Percentiles rank a stretch among this genome's conserved stretches.
These are phyloP conservation scores for Penicillium cataractarum DNA, from an alignment of 495 filamentous ascomycete genomes.

Conservation along the genomic window DNA sequence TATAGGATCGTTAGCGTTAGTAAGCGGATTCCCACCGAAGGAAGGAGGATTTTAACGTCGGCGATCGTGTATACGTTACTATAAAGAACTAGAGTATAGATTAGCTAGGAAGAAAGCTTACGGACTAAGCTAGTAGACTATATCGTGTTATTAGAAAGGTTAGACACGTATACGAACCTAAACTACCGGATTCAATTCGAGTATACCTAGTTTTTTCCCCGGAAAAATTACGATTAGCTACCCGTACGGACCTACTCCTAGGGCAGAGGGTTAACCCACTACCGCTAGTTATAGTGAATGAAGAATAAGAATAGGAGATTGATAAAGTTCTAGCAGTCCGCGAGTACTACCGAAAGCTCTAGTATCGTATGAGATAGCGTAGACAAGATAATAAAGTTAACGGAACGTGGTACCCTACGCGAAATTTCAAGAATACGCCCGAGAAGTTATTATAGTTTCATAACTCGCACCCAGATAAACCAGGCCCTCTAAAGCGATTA, in stretches of 20 bases:
- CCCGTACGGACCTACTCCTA: not conserved
- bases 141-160: not conserved
- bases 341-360: too few relatives aligned
- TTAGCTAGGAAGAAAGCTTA: not conserved
- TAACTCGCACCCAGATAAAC: too few relatives aligned
- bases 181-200: not conserved
- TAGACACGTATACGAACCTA: not conserved
- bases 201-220: conserved; percentile 18
- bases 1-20: not conserved
- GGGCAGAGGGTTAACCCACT: too few relatives aligned
- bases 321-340: too few relatives aligned
- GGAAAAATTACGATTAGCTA: not conserved
- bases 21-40: not conserved
- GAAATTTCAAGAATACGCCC: too few relatives aligned
- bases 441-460: too few relatives aligned
- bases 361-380: too few relatives aligned
- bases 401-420: too few relatives aligned
- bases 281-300: too few relatives aligned
- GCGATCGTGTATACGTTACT: not conserved
- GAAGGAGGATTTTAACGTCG: not conserved
- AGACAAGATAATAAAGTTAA: too few relatives aligned
- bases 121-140: not conserved
- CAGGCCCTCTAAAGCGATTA: too few relatives aligned
- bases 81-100: not conserved
- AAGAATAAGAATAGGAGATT: too few relatives aligned